Conservation (phyloP, 2,329 filamentous ascomycete species). For the Chalaropsis ovoidea region DNA sequence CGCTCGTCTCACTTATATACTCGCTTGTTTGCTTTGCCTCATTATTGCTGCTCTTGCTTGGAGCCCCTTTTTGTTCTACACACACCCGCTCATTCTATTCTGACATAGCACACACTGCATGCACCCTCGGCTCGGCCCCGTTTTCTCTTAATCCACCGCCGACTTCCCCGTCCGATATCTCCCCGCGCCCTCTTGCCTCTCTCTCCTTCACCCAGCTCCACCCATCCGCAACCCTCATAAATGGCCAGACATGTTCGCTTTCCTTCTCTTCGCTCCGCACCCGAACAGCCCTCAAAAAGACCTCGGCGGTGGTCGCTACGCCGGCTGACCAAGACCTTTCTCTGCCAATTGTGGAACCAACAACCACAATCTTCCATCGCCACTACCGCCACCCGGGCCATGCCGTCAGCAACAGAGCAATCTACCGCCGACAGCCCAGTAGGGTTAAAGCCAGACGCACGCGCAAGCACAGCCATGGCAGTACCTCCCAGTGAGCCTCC, state of each 20-base stretch:
- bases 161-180: not conserved
- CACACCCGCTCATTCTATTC: not conserved
- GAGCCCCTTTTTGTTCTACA: not conserved
- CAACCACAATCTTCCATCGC: not conserved
- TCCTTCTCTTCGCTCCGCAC: not conserved
- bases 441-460: not conserved
- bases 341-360: constrained; percentile 2
- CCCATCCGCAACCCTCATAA: not conserved
- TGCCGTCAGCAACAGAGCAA: not conserved
- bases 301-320: constrained; percentile 4
- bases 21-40: constrained; percentile 2
- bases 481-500: not conserved
- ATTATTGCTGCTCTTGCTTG: constrained; percentile 1
- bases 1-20: not conserved
- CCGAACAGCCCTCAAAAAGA: not conserved
- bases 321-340: constrained; percentile 2
- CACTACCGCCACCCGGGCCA: not conserved
- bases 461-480: not conserved
- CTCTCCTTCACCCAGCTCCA: not conserved
- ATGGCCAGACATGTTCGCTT: constrained; percentile 13
- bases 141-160: not conserved
- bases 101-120: too few relatives aligned
- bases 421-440: not conserved
- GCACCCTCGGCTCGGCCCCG: too few relatives aligned
- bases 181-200: not conserved